Conservation (phyloP, 768 basidiomycete genomes). For the Nidularia sp. region DNA sequence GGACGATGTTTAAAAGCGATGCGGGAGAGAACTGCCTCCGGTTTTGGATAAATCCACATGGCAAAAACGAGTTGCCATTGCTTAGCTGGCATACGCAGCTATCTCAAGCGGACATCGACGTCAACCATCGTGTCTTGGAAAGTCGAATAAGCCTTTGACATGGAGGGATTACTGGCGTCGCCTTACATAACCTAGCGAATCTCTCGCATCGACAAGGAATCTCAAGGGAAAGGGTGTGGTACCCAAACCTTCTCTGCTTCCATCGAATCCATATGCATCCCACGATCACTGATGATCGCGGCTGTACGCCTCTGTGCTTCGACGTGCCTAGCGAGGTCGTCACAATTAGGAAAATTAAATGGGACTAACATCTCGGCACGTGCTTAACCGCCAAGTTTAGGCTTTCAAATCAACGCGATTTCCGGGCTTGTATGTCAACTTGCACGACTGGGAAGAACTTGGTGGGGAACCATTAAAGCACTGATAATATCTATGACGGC, state of each 20-base stretch:
- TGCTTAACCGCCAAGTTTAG: background rate
- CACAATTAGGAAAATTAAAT: conserved; percentile 7
- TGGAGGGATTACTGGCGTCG: too few relatives aligned
- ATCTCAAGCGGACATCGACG: background rate
- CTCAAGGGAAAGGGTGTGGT: background rate
- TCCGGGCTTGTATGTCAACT: too few relatives aligned
- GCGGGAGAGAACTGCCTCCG: background rate
- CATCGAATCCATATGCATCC: conserved; percentile 16
- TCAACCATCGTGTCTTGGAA: background rate
- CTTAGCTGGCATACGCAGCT: background rate
- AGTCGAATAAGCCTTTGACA: conserved; percentile 1
- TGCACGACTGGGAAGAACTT: too few relatives aligned
- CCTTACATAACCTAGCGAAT: conserved; percentile 17
- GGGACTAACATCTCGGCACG: background rate
- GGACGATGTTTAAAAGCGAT: conserved; percentile 17
- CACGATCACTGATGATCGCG: conserved; percentile 12
- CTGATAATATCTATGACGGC: too few relatives aligned
- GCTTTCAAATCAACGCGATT: too few relatives aligned
- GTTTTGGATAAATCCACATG: too few relatives aligned
- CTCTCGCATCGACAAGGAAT: conserved; percentile 12
- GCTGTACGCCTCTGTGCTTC: conserved; percentile 1
- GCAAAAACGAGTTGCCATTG: background rate
- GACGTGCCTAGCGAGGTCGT: conserved; percentile 15
- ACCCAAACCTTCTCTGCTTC: background rate
- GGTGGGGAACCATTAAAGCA: too few relatives aligned